Evolutionary conservation across 257 asterid genomes (phyloP).

Genomic region (Nicotiana paniculata): DNA sequence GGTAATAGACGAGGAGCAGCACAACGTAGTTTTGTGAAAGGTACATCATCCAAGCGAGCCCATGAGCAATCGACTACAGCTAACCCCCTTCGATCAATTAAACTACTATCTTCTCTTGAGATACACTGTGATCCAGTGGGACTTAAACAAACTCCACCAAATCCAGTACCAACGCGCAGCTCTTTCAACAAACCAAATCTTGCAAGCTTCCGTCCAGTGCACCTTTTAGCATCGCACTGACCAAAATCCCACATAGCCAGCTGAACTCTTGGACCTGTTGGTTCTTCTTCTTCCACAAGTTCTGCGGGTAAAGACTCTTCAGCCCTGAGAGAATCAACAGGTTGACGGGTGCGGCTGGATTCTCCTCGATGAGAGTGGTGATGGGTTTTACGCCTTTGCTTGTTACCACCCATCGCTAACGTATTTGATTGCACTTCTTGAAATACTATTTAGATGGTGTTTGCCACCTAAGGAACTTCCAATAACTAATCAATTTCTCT

Average conservation of each 20-base stretch:
- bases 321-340: conserved; percentile 37
- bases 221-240: conserved; percentile 94
- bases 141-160: conserved; percentile 88
- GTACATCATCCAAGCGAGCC: conserved; percentile 95
- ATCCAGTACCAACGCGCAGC: conserved; percentile 72
- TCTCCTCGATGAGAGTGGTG: conserved; percentile 37
- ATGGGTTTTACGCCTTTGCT: conserved; percentile 66
- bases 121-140: conserved; percentile 90
- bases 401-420: conserved; percentile 50
- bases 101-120: conserved; percentile 73
- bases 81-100: conserved; percentile 70
- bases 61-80: conserved; percentile 99
- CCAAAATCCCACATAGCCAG: conserved; percentile 99
- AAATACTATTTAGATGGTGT: neutral
- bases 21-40: conserved; percentile 90
- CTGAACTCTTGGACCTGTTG: conserved; percentile 49
- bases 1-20: conserved; percentile 96
- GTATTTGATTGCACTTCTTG: neutral
- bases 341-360: conserved; percentile 32
- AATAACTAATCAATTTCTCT: neutral
- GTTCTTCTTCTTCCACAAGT: conserved; percentile 44
- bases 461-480: neutral
- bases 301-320: conserved; percentile 52
- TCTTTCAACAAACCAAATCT: conserved; percentile 89
- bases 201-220: conserved; percentile 98